Evolutionary conservation across 2,329 filamentous ascomycete species (phyloP), one percentile per base, ranked within the genome.

Genomic region (Blumeria graminis): DNA sequence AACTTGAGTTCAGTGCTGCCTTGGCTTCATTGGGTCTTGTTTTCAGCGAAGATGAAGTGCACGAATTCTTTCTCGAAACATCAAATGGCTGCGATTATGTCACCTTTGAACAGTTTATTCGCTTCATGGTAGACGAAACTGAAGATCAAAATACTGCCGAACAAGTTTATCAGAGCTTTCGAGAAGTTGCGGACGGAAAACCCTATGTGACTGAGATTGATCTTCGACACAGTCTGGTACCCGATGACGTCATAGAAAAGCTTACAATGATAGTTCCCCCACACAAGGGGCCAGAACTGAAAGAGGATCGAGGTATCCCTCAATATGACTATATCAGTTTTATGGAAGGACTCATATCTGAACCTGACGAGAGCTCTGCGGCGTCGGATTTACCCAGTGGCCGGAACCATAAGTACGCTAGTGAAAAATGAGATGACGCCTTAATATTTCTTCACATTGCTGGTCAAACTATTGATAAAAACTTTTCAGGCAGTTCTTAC

Each of bases 81-180:
- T 89, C 86, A 60, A 80, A 78, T 39, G 87, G 80, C 38, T 77
- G 74, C 61, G 84, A 82, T 68, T 78, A 84, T 61, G 92, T 98
- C 55, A 92, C 86, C 4, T 98, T 98, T 66, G 92, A 98, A 71
- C 90, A 96, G 69, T 98, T 98, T 67, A 98, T 98, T 68, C 82
- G 86, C 41, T 98, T 98, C 75, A 98, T 98, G 92, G 92, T 98
- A 52, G 87, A 94, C 63, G 92, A 95, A 54, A 98, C 92, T 11
- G 92, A 98, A 70, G 92, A 98, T 67, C 92, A 98, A 71, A 95
- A 98, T 68, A 95, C 89, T 3, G 92, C 92, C 11, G 92, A 96
- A 70, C 92, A 98, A 69, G 92, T 98, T 5, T 96, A 92, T 73
- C 90, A 98, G 71, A 93, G 85, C 61, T 98, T 98, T 78, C 81